Conservation (phyloP, 495 filamentous ascomycete species). For the Xylaria grammica region DNA sequence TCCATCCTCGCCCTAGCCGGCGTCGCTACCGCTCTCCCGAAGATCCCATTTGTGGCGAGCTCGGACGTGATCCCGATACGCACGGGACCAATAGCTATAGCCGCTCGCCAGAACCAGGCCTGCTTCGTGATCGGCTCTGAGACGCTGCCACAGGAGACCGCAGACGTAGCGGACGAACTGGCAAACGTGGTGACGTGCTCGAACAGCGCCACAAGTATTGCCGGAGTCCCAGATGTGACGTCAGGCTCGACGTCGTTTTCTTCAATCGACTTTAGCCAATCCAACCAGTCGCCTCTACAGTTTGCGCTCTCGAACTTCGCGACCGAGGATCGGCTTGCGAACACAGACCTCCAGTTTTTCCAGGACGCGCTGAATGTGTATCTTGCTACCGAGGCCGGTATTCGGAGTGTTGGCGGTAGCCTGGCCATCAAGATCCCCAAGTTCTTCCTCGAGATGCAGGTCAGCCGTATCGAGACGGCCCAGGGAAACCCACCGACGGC, state of each 20-base stretch:
- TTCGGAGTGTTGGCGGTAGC: conserved; percentile 46
- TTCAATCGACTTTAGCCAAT: conserved; percentile 48
- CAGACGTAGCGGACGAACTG: conserved; percentile 36
- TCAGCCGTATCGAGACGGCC: conserved; percentile 54
- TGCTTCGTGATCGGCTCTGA: conserved; percentile 53
- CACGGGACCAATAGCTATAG: neutral
- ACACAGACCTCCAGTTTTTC: conserved; percentile 46
- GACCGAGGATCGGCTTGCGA: conserved; percentile 39
- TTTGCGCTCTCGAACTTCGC: conserved; percentile 52
- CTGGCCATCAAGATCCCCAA: conserved; percentile 56
- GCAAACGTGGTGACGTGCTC: conserved; percentile 46
- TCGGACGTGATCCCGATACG: conserved; percentile 16
- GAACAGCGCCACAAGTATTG: conserved; percentile 39
- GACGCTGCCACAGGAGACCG: conserved; percentile 43
- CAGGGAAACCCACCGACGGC: conserved; percentile 52
- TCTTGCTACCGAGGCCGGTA: conserved; percentile 55
- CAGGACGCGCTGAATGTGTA: conserved; percentile 51
- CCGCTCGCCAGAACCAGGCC: conserved; percentile 30
- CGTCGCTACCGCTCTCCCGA: conserved; percentile 26
- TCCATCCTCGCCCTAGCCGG: conserved; percentile 26
- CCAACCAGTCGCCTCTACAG: conserved; percentile 39
- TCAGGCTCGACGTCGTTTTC: conserved; percentile 50
- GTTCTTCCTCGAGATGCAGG: conserved; percentile 56
- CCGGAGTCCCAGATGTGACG: conserved; percentile 49
- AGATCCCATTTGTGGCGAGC: conserved; percentile 28